Base-by-base conservation (phyloP, 164 flowering plant genomes). In the Hamamelis virginiana region DNA sequence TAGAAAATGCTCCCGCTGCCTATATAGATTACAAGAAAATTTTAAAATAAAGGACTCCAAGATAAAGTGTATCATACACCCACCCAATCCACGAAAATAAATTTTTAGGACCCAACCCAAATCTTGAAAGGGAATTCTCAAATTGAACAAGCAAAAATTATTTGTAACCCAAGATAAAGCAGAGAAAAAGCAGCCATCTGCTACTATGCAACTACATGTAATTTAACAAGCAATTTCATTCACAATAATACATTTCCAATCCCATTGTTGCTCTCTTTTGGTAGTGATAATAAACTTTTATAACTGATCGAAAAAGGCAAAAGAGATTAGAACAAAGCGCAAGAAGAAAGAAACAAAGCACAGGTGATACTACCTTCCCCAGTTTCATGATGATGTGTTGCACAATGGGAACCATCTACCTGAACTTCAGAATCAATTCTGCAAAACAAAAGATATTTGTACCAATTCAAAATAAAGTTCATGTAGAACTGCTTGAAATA, bases 401-500 rank as follows among this genome's bases (percentile, higher is more conserved):
- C 62, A 66, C 79, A 75, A 47, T 75, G 76, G 16, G 85, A 67
- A 72, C 67, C 75, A 58, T 83, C 87, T 43, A 64, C 79, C 50
- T 74, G 81, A 74, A 91, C 91, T 77, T 83, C 87, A 68, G 91
- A 76, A 55, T 88, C 97, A 71, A 94, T 78, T 75, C 98, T 94
- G 89, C 74, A 78, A 64, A 77, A 6, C 69, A 76, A 46, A 4
- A 47, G 15, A 33, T 27, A n/a, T 11, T 38, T 25, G 41, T 33
- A 33, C 41, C 41, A 15, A 50, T 50, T 16, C 18, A 50, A 50
- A 50, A 15, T 15, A 13, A n/a, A 50, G 53, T n/a, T 50, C n/a
- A 15, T 0, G 15, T 50, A 15, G 15, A 16, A 22, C n/a, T 28
- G 22, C 66, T 2, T 19, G 23, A 59, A 59, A 59, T 26, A 22